Conservation (phyloP, 176 grass and related monocot genomes). For the Oryza glaberrima region DNA sequence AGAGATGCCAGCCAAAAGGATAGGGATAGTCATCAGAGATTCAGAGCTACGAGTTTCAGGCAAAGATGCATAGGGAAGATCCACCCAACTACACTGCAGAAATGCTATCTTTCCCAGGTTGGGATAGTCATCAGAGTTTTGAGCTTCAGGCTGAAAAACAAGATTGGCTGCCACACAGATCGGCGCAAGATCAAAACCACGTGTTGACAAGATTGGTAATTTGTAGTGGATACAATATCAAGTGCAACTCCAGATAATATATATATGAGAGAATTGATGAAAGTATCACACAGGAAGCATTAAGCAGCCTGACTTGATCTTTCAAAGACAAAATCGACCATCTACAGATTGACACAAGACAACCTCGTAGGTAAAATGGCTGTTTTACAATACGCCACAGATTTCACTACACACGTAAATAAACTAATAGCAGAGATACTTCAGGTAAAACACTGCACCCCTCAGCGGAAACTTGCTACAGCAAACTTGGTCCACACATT, state of each 20-base stretch:
- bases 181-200: not conserved
- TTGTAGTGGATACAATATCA: not conserved
- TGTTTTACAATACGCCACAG: constrained; percentile 38
- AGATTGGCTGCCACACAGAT: not conserved
- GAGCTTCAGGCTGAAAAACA: not conserved
- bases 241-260: constrained; percentile 28
- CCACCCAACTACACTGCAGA: not conserved
- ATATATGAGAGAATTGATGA: not conserved
- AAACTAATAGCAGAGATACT: constrained; percentile 23
- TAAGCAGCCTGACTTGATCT: constrained; percentile 16
- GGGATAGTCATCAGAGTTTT: not conserved
- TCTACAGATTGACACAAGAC: constrained; percentile 42
- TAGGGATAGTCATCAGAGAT: not conserved
- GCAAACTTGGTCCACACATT: constrained; percentile 11
- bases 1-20: not conserved
- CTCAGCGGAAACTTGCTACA: not conserved
- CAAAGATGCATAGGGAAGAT: not conserved
- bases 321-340: constrained; percentile 34
- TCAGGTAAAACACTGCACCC: constrained; percentile 28
- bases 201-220: not conserved
- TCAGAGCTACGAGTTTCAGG: not conserved
- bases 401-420: constrained; percentile 48
- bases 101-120: not conserved
- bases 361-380: constrained; percentile 48
- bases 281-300: constrained; percentile 35